Percentiles rank a stretch among this genome's conserved stretches.
Conservation (phyloP, 257 asterid species). For the Marsdenia floribunda region DNA sequence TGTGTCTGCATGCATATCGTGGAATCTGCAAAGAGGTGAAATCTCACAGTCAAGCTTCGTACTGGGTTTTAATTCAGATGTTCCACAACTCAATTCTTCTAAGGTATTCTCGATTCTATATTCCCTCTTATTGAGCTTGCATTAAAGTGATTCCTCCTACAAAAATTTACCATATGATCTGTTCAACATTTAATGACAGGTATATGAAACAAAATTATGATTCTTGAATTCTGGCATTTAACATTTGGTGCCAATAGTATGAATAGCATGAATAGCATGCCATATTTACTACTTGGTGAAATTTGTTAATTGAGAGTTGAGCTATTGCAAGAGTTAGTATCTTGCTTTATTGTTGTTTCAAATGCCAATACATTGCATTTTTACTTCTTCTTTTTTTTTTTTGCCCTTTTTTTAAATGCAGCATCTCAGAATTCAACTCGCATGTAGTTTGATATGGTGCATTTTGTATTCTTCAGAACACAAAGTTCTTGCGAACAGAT, state of each 20-base stretch:
- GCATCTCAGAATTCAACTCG: neutral
- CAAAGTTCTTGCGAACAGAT: neutral
- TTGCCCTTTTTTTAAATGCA: neutral
- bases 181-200: neutral
- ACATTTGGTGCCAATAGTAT: neutral
- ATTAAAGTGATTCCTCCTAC: neutral
- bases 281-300: neutral
- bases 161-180: neutral
- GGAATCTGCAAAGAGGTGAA: constrained; percentile 82
- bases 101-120: constrained; percentile 44
- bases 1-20: constrained; percentile 69
- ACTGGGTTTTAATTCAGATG: constrained; percentile 71
- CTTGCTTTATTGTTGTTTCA: neutral
- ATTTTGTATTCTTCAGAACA: neutral
- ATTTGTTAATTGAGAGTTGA: neutral
- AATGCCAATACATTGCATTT: neutral
- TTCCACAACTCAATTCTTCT: constrained; percentile 63
- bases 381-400: neutral
- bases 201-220: neutral
- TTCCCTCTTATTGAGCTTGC: constrained; percentile 1
- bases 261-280: neutral
- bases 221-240: neutral
- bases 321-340: neutral
- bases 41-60: constrained; percentile 64
- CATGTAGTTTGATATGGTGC: neutral